Evolutionary conservation across 208 protist species (phyloP).

Genomic region (Acanthamoeba royreba): DNA sequence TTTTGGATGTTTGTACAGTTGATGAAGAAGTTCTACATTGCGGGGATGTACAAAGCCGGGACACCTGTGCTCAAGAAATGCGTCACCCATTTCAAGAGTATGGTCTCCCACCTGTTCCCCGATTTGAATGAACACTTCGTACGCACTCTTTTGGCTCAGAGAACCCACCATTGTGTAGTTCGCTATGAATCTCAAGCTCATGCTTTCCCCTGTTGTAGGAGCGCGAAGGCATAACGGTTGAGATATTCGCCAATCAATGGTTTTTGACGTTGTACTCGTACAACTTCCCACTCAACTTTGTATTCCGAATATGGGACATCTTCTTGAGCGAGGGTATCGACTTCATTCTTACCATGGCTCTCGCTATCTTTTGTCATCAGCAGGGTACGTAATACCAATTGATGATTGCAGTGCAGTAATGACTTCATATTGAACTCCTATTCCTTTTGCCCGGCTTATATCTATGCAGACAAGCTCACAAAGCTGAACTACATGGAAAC

Average conservation of each 20-base stretch:
- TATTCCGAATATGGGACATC: constrained; percentile 31
- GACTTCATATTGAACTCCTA: too few relatives aligned
- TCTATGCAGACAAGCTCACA: not conserved
- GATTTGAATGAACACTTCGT: constrained; percentile 14
- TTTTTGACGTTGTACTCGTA: constrained; percentile 38
- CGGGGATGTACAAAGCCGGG: constrained; percentile 11
- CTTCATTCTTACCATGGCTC: constrained; percentile 4
- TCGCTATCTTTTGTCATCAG: not conserved
- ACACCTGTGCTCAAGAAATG: constrained; percentile 19
- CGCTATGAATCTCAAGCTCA: not conserved
- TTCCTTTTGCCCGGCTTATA: not conserved
- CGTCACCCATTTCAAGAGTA: constrained; percentile 30
- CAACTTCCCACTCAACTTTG: constrained; percentile 21
- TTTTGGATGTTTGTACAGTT: constrained; percentile 48
- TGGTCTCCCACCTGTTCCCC: constrained; percentile 9
- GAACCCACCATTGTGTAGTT: too few relatives aligned
- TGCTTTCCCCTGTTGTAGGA: not conserved
- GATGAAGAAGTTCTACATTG: constrained; percentile 7
- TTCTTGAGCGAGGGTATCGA: constrained; percentile 15
- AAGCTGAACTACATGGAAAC: not conserved
- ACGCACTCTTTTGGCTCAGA: not conserved
- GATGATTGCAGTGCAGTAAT: too few relatives aligned
- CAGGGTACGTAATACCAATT: not conserved
- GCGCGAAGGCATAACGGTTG: not conserved
- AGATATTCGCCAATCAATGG: constrained; percentile 46